Base-by-base conservation (phyloP, 2,329 filamentous ascomycete species). In the Onygenales sp. region DNA sequence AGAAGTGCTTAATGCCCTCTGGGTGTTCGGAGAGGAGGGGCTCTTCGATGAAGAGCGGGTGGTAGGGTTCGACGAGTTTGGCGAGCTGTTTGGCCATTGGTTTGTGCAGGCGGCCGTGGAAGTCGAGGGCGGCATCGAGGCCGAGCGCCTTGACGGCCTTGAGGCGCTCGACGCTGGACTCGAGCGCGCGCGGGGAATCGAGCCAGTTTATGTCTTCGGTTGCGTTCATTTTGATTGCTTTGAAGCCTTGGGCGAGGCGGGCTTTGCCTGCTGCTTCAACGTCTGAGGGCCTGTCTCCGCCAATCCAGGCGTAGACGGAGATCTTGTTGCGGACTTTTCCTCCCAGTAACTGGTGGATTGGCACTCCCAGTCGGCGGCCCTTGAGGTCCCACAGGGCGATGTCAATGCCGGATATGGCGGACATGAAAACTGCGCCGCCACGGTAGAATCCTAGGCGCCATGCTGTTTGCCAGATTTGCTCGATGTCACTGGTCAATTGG, bases 321-420 rank as follows among this genome's bases (percentile, higher is more conserved):
- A 88, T 70, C 61, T 83, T 85, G 57, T 83, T 74, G 44, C 87
- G 77, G 1, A 91, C 67, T 52, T 87, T 88, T 3, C 87, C 87
- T 3, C 87, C 87, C 0, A 91, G 76, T 0, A 92, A 74, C 58
- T 88, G 79, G 61, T 88, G 84, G 47, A 91, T 78, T 0, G 87
- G 86, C 0, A 89, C 81, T 6, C 79, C 77, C 2, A 85, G 69
- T 56, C 75, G 79, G 46, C 81, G 72, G 13, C 80, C 81, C 71
- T 90, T 89, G 17, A 90, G 72, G 68, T 90, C 86, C 86, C 86
- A 91, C 0, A 90, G 71, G 0, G 86, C 86, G 65, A 91, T 91
- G 62, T 91, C 87, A 50, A 91, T 81, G 2, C 87, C 87, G 0
- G 85, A 81, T 13, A 91, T 69, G 0, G 87, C 87, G 59, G 82